Percentiles rank a stretch among this genome's conserved stretches.
phyloP scores from a whole-genome alignment of 23 red algal genomes.

The Gracilaria gracilis region DNA sequence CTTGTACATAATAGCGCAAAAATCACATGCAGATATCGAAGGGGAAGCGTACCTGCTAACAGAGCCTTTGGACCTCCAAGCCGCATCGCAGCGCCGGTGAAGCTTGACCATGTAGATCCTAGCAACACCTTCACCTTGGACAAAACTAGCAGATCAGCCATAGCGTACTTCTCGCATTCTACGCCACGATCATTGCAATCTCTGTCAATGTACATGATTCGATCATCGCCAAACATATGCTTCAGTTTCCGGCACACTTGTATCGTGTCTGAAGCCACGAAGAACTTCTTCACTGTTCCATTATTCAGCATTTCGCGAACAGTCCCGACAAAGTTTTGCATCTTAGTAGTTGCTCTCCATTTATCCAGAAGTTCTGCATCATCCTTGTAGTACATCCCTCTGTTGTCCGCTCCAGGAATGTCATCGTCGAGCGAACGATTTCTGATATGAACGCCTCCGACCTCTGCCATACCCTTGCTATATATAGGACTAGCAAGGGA shows the following conservation, averaged over 20 bases:
- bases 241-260: slow-evolving; percentile 44
- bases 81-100: slow-evolving; percentile 82
- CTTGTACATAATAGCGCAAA: too few species aligned
- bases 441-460: slow-evolving; percentile 79
- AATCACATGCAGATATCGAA: not conserved
- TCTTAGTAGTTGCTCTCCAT: slow-evolving; percentile 64
- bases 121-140: slow-evolving; percentile 61
- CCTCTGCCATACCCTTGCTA: slow-evolving; percentile 10
- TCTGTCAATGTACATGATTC: slow-evolving; percentile 61
- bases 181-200: slow-evolving; percentile 67
- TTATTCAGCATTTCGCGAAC: slow-evolving; percentile 54
- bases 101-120: slow-evolving; percentile 83
- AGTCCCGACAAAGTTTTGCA: slow-evolving; percentile 49
- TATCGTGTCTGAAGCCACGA: slow-evolving; percentile 72
- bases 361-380: slow-evolving; percentile 61
- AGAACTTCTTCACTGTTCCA: slow-evolving; percentile 66
- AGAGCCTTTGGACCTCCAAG: slow-evolving; percentile 79
- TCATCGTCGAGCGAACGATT: slow-evolving; percentile 71
- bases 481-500: not conserved
- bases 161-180: slow-evolving; percentile 75
- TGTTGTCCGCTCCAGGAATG: slow-evolving; percentile 36
- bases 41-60: slow-evolving; percentile 55
- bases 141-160: slow-evolving; percentile 78
- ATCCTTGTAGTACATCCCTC: slow-evolving; percentile 53
- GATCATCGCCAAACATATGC: slow-evolving; percentile 46